Evolutionary conservation across 352 stramenopile species (phyloP).

Genomic region (Discostella stelligera): DNA sequence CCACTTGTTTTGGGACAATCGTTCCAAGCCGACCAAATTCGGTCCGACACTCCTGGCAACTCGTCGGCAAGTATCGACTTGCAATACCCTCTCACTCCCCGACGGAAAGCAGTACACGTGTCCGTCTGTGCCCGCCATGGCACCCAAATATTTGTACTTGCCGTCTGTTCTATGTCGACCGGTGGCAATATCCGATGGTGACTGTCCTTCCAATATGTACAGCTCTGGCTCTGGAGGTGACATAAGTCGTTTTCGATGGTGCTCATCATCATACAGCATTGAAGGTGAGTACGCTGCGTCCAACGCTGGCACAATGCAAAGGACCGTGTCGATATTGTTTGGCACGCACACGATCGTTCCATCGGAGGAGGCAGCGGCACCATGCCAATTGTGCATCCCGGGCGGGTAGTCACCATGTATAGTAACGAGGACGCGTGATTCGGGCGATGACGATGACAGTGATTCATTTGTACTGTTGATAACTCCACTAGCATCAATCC

Average conservation of each 20-base stretch:
- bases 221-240: constrained; percentile 48
- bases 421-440: constrained; percentile 43
- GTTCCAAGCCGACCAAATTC: constrained; percentile 67
- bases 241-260: not conserved
- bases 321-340: constrained; percentile 64
- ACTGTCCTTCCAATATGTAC: constrained; percentile 45
- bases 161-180: constrained; percentile 72
- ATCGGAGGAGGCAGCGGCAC: constrained; percentile 57
- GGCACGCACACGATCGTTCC: constrained; percentile 73
- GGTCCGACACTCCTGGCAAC: constrained; percentile 59
- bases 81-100: constrained; percentile 68
- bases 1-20: constrained; percentile 77
- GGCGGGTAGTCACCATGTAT: constrained; percentile 41
- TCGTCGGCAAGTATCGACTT: constrained; percentile 59
- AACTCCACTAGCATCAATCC: constrained; percentile 59
- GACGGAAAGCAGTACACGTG: constrained; percentile 77
- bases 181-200: constrained; percentile 52
- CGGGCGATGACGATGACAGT: not conserved
- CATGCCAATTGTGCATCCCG: constrained; percentile 74
- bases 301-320: constrained; percentile 53
- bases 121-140: constrained; percentile 66
- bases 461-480: not conserved
- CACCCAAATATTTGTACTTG: constrained; percentile 83
- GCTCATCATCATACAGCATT: not conserved
- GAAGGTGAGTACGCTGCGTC: constrained; percentile 24